These are phyloP conservation scores for Fragaria vesca DNA, from an alignment of 306 rosid genomes.

Conservation along the genomic window DNA sequence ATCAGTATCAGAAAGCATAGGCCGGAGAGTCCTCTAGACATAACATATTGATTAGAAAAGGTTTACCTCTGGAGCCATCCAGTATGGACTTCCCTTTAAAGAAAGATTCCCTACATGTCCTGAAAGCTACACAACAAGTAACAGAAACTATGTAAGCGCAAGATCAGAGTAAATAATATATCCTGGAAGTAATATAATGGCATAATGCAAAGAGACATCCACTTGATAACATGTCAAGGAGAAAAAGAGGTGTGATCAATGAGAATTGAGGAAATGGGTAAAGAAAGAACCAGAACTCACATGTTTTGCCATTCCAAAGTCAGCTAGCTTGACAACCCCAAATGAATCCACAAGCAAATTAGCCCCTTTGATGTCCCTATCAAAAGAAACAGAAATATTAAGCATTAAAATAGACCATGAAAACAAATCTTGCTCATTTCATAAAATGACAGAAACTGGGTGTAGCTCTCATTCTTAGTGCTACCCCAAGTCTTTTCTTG, in stretches of 20 bases:
- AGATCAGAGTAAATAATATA: not conserved
- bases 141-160: slow-evolving; percentile 16
- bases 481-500: not conserved
- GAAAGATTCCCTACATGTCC: slow-evolving; percentile 84
- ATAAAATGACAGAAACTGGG: not conserved
- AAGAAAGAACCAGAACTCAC: slow-evolving; percentile 47
- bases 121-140: slow-evolving; percentile 60
- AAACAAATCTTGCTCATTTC: slow-evolving; percentile 5
- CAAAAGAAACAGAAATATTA: slow-evolving; percentile 1
- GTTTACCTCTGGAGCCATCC: slow-evolving; percentile 99
- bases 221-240: not conserved
- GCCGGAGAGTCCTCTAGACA: not conserved
- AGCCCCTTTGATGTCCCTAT: slow-evolving; percentile 95
- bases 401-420: not conserved
- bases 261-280: slow-evolving; percentile 7
- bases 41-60: slow-evolving; percentile 21
- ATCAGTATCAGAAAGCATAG: slow-evolving; percentile 18
- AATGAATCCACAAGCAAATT: slow-evolving; percentile 92
- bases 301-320: slow-evolving; percentile 98
- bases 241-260: not conserved
- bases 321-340: slow-evolving; percentile 96
- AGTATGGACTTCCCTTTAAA: slow-evolving; percentile 94
- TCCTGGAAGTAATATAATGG: slow-evolving; percentile 5
- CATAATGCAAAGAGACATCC: not conserved
- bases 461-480: not conserved